Base-by-base conservation (phyloP, 768 basidiomycete species). In the Lentinula boryana region DNA sequence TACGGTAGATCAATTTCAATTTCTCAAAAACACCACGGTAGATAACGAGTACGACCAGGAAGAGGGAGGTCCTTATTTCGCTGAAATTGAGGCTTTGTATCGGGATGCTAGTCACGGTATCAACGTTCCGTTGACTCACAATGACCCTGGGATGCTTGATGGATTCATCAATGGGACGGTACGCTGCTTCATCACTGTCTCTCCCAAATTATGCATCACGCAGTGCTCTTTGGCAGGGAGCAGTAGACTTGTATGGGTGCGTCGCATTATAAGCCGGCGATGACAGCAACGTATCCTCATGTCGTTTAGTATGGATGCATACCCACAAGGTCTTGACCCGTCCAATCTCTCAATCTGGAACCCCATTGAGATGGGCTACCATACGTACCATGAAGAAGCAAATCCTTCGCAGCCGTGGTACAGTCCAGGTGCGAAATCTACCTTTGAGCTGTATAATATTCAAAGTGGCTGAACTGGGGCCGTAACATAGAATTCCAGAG, bases 251-350 rank as follows among this genome's bases (percentile, higher is more conserved):
- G 38, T 87, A 89, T 66, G 89, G 89, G 85, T 85, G 74, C 52
- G 67, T 60, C 51, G 15, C 7, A 38, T 2, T 33, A 23, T 27
- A 10, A 8, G 13, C 12, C 5, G 21, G 44, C 56, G 62, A 48
- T 63, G 23, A 32, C 51, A 33, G 60, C 41, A 43, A 21, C 5
- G n/a, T 44, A n/a, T 18, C 7, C n/a, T 44, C n/a, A 38, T 18
- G 16, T 33, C 43, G 32, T 61, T 40, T 56, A 82, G 83, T 15
- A 68, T 86, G 62, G 91, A 91, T 66, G 80, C 83, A 0, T 92
- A 92, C 62, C 89, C 89, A 1, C 89, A 92, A 75, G 76, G 80
- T 0, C 92, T 91, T 65, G 91, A 92, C 65, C 92, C 91, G 67
- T 89, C 88, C 0, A 80, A 88, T 63, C 89, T 91, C 2, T 75